Conservation (phyloP, 1,284 basidiomycete species). For the Agaricales sp. region DNA sequence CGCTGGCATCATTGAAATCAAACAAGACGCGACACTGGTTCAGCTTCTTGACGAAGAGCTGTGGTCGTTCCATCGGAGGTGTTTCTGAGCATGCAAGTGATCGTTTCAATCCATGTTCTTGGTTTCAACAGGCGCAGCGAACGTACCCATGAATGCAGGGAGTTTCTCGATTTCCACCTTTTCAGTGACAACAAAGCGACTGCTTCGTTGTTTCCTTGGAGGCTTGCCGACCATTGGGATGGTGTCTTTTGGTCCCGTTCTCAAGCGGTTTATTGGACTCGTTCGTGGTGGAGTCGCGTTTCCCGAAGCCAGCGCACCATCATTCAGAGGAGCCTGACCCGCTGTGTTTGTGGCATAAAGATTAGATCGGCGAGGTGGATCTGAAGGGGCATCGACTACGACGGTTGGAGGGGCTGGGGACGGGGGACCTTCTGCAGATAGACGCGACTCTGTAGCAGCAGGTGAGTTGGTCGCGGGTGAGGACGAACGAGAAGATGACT, state of each 20-base stretch:
- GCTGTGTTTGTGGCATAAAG: constrained; percentile 19
- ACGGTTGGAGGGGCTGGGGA: constrained; percentile 75
- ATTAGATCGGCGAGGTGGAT: constrained; percentile 28
- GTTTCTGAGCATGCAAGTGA: constrained; percentile 59
- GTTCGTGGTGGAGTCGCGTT: constrained; percentile 47
- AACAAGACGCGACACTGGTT: constrained; percentile 96
- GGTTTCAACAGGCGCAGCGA: too few species aligned
- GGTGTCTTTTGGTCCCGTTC: constrained; percentile 81
- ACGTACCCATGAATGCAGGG: constrained; percentile 85
- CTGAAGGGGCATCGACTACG: constrained; percentile 71
- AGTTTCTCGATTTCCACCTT: constrained; percentile 94
- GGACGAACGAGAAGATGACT: constrained; percentile 34
- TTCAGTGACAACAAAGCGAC: constrained; percentile 93
- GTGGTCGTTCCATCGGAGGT: constrained; percentile 78
- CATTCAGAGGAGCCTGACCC: constrained; percentile 34
- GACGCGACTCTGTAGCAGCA: constrained; percentile 27
- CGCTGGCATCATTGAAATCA: constrained; percentile 97
- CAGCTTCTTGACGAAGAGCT: constrained; percentile 91
- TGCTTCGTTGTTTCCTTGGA: constrained; percentile 91
- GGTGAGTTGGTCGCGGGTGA: constrained; percentile 22
- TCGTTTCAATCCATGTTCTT: constrained; percentile 7
- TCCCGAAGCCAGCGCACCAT: constrained; percentile 39
- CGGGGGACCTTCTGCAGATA: constrained; percentile 22
- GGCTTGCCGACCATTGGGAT: constrained; percentile 93
- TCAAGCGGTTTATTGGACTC: constrained; percentile 54